Base-by-base conservation (phyloP, 1,139 yeast species). In the Saccharomyces hybrid region DNA sequence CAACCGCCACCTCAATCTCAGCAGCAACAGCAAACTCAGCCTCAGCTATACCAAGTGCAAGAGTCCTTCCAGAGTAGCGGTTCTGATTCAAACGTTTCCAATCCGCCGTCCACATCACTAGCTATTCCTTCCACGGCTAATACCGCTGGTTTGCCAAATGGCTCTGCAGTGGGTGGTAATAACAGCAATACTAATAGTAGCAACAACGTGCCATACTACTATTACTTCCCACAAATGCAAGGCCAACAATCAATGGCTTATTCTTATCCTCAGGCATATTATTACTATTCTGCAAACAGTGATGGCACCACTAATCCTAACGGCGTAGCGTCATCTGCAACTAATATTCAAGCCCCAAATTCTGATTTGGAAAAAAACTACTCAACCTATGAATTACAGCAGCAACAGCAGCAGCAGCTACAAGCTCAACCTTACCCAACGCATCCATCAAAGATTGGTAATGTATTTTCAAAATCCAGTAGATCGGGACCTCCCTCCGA, bases 1-100 rank as follows among this genome's bases (percentile, higher is more conserved):
- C 61, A 54, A 28, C 26, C 52, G 38, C 50, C 47, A 51, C 51
- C 54, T 27, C 46, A 52, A 23, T 16, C 47, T 25, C 41, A 49
- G 26, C 54, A 49, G 31, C 53, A 52, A 23, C 53, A 19, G 16
- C 28, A 25, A 14, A 13, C 29, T 46, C 48, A 46, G 9, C 48
- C 27, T 46, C 48, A 31, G 13, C 13, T 31, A 11, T 31, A 31
- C 6, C 34, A 31, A 31, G 34, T 31, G 13, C 34, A 31, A 31
- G 34, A 31, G 13, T 11, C 34, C 13, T 31, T 31, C 34, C 34
- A 31, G 14, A 11, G 34, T 31, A 31, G 34, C 14, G 34, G 34
- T 31, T 31, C 34, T 31, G 34, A 31, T 11, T 9, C 34, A 11
- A 31, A 31, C 34, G 34, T 11, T 31, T 31, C 34, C 13, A 11